These are phyloP conservation scores for Daldinia vernicosa DNA, from an alignment of 495 filamentous ascomycete species.

Conservation along the genomic window DNA sequence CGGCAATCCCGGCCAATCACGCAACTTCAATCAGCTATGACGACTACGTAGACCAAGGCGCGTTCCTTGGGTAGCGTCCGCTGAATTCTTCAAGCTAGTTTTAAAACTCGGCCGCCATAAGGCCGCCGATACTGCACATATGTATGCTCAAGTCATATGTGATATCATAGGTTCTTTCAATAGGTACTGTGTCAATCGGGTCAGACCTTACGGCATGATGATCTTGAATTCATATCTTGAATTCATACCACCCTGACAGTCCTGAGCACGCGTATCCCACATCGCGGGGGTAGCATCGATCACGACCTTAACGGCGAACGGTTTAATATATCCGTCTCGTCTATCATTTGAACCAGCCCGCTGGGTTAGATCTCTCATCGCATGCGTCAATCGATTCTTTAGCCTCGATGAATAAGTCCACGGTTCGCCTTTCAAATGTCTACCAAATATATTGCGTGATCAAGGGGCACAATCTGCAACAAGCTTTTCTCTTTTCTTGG, in stretches of 20 bases:
- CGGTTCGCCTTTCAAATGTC: not conserved
- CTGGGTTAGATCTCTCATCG: slow-evolving; percentile 30
- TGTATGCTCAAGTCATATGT: not conserved
- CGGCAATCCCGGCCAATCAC: slow-evolving; percentile 23
- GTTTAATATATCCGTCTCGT: not conserved
- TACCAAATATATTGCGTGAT: slow-evolving; percentile 13
- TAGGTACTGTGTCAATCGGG: not conserved
- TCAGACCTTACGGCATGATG: slow-evolving; percentile 6
- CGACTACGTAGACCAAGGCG: slow-evolving; percentile 7
- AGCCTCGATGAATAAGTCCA: not conserved
- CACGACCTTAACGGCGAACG: not conserved
- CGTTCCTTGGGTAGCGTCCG: not conserved
- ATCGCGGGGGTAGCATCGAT: slow-evolving; percentile 29
- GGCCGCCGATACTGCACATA: not conserved
- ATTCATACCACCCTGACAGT: not conserved
- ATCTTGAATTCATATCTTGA: slow-evolving; percentile 15
- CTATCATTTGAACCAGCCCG: slow-evolving; percentile 24
- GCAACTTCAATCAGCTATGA: slow-evolving; percentile 30
- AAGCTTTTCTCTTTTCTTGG: not conserved
- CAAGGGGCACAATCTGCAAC: not conserved
- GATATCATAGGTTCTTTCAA: slow-evolving; percentile 2
- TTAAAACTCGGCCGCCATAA: not conserved
- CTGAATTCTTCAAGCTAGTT: slow-evolving; percentile 5
- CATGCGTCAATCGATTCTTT: slow-evolving; percentile 11
- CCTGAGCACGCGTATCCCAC: not conserved